Conservation (phyloP, 2,329 filamentous ascomycete species). For the Ophiostoma ips region DNA sequence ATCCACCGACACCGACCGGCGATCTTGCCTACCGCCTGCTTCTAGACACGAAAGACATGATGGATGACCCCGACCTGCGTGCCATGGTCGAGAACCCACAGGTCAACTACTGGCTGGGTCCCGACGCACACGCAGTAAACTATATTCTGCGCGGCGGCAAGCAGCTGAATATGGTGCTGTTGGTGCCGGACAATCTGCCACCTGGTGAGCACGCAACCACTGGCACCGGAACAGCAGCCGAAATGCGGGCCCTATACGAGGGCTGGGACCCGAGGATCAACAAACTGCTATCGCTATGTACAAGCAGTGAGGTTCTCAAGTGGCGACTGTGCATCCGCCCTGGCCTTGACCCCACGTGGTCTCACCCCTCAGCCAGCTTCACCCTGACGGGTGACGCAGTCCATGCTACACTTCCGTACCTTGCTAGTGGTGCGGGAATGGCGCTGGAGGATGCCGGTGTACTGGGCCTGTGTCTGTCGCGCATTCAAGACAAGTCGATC, state of each 20-base stretch:
- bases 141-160: slow-evolving; percentile 21
- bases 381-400: slow-evolving; percentile 8
- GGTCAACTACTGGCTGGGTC: slow-evolving; percentile 22
- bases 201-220: slow-evolving; percentile 15
- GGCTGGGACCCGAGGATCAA: slow-evolving; percentile 24
- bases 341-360: slow-evolving; percentile 26
- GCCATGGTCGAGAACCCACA: slow-evolving; percentile 18
- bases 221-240: slow-evolving; percentile 18
- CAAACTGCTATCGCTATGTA: slow-evolving; percentile 23
- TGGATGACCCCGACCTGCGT: slow-evolving; percentile 18
- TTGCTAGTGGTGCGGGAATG: slow-evolving; percentile 32
- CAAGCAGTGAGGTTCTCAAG: slow-evolving; percentile 28
- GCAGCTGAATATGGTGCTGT: slow-evolving; percentile 22
- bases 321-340: slow-evolving; percentile 33
- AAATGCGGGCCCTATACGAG: slow-evolving; percentile 22
- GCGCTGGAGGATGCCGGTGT: slow-evolving; percentile 30
- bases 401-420: slow-evolving; percentile 25
- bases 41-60: slow-evolving; percentile 18
- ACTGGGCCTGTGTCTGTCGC: slow-evolving; percentile 13
- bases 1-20: slow-evolving; percentile 18
- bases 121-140: slow-evolving; percentile 21
- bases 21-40: slow-evolving; percentile 24
- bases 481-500: background rate
- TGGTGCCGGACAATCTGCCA: slow-evolving; percentile 16
- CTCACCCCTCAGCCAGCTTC: slow-evolving; percentile 17